A percentile compares a stretch with the other conserved stretches of the same genome.
Conservation (phyloP, 768 basidiomycete species). For the Leccinum imitatum region DNA sequence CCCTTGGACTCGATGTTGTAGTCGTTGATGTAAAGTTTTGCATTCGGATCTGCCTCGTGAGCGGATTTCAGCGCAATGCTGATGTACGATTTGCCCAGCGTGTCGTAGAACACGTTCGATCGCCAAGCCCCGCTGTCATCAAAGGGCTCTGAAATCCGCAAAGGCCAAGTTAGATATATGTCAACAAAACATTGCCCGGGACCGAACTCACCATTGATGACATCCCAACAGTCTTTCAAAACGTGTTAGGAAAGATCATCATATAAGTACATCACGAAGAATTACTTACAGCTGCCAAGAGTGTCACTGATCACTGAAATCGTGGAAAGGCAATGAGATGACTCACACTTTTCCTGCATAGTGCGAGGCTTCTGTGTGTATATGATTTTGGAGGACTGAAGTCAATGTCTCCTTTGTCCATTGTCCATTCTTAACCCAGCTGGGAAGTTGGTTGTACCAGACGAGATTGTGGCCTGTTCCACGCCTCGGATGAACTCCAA, state of each 20-base stretch:
- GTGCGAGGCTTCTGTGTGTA: slow-evolving; percentile 16
- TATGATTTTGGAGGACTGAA: slow-evolving; percentile 17
- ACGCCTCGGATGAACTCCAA: neutral
- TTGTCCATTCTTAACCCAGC: slow-evolving; percentile 16
- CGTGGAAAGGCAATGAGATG: neutral
- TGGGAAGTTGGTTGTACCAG: slow-evolving; percentile 17
- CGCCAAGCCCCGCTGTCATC: slow-evolving; percentile 61
- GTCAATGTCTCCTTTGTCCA: slow-evolving; percentile 17
- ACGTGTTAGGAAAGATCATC: neutral
- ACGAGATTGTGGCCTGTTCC: slow-evolving; percentile 20
- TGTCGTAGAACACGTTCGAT: slow-evolving; percentile 50
- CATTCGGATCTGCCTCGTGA: slow-evolving; percentile 28
- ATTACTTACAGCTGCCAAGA: slow-evolving; percentile 14
- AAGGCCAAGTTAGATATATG: neutral
- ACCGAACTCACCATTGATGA: slow-evolving; percentile 17
- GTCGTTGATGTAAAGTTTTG: slow-evolving; percentile 35
- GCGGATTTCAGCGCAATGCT: slow-evolving; percentile 43
- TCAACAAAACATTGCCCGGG: neutral
- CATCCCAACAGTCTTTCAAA: slow-evolving; percentile 22
- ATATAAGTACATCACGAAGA: neutral
- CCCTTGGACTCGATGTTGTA: slow-evolving; percentile 26
- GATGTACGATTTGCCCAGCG: slow-evolving; percentile 47
- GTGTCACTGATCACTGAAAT: neutral
- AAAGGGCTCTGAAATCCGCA: slow-evolving; percentile 18
- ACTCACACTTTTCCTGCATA: slow-evolving; percentile 15